Base-by-base conservation (phyloP, 2,329 filamentous ascomycete genomes). In the Claviceps purpurea region DNA sequence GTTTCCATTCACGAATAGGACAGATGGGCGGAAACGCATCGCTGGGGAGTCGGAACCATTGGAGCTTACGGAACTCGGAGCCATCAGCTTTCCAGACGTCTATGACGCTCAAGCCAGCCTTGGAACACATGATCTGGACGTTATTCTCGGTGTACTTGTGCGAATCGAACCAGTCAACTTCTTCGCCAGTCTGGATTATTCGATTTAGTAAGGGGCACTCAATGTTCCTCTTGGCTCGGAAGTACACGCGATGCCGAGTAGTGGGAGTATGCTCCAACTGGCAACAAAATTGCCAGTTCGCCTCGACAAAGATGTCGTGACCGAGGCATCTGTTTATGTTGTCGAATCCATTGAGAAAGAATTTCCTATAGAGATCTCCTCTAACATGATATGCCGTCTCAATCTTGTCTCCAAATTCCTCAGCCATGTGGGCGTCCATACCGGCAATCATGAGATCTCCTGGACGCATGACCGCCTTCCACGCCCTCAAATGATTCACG, bases 141-240 rank as follows among this genome's bases (percentile, higher is more conserved):
- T 61, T 61, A 3, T 60, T 54, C 56, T 68, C 64, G 47, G 61
- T 59, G 47, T 70, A 70, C 57, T 70, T 71, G 58, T 71, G 69
- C 37, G 69, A 68, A 56, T 71, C 69, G 54, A 71, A 71, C 69
- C 69, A 71, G 54, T 71, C 69, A 16, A 70, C 59, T 52, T 70
- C 66, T 44, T 68, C 60, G 14, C 64, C 68, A 20, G 59, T 50
- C 42, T 55, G 50, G 41, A 71, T 65, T 11, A 54, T 54, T 16
- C 59, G 58, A 2, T 54, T 57, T 30, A 62, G 55, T 16, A 54
- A 59, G 8, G 54, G 50, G 16, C 68, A 56, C 5, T 53, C 51
- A 37, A 71, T 58, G 22, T 68, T 62, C 16, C 57, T 60, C 30
- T 65, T 68, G 26, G 69, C 68, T 16, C 61, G 59, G 52, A 71